Evolutionary conservation across 2,329 filamentous ascomycete species (phyloP).

Genomic region (Fusarium secorum): DNA sequence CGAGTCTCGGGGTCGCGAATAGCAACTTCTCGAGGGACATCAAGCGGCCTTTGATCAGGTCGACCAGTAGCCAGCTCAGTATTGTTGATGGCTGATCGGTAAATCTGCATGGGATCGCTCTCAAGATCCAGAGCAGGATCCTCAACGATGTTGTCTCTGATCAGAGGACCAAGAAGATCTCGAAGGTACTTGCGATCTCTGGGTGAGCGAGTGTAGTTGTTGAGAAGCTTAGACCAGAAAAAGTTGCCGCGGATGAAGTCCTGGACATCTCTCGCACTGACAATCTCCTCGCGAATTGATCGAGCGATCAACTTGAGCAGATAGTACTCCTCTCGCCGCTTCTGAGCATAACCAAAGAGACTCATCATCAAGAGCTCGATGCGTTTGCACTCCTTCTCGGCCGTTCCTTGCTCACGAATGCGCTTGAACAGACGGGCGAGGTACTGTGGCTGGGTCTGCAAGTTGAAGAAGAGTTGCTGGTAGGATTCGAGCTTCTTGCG

Average conservation of each 20-base stretch:
- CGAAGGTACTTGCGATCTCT: constrained; percentile 91
- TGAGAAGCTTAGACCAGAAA: constrained; percentile 89
- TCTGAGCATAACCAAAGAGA: constrained; percentile 95
- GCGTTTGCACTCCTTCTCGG: constrained; percentile 91
- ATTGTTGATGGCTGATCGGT: constrained; percentile 93
- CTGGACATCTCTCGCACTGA: constrained; percentile 74
- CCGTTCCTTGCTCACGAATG: constrained; percentile 80
- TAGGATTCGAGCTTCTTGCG: constrained; percentile 95
- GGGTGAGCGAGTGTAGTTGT: constrained; percentile 88
- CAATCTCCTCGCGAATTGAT: constrained; percentile 86
- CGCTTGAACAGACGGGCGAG: constrained; percentile 87
- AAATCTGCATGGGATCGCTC: constrained; percentile 97
- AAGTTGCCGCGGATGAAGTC: constrained; percentile 90
- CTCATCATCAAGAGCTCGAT: constrained; percentile 96
- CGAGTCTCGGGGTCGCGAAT: constrained; percentile 95
- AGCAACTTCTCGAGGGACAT: constrained; percentile 90
- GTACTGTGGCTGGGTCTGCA: constrained; percentile 97
- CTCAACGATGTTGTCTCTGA: constrained; percentile 92
- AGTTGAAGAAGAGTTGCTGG: constrained; percentile 95
- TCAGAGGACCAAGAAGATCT: constrained; percentile 82
- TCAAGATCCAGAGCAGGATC: constrained; percentile 91
- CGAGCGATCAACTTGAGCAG: constrained; percentile 85
- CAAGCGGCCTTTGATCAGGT: constrained; percentile 79
- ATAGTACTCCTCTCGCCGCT: constrained; percentile 96
- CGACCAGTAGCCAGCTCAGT: constrained; percentile 93